phyloP scores from a whole-genome alignment of 495 filamentous ascomycete genomes.

The Rhizodiscina lignyota region DNA sequence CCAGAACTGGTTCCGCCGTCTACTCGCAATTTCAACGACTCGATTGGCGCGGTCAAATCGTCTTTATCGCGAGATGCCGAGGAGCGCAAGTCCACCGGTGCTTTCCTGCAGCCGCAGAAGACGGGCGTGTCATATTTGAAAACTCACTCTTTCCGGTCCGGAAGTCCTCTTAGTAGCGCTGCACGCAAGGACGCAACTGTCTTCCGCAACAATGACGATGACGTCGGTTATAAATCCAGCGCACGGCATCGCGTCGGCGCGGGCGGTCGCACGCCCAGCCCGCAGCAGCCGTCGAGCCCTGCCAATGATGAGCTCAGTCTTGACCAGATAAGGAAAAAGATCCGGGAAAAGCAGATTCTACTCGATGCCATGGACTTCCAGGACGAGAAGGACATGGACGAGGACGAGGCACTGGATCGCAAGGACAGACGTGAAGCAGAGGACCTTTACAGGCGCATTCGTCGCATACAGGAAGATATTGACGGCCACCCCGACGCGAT shows the following conservation, averaged over 20 bases:
- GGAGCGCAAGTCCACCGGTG: conserved; percentile 63
- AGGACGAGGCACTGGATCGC: conserved; percentile 83
- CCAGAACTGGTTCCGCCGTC: conserved; percentile 92
- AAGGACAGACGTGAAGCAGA: conserved; percentile 84
- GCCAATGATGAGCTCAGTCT: conserved; percentile 64
- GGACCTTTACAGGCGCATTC: conserved; percentile 80
- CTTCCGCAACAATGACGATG: conserved; percentile 89
- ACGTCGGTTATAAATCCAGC: conserved; percentile 80
- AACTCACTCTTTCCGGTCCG: conserved; percentile 71
- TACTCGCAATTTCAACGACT: conserved; percentile 82
- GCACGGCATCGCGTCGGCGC: conserved; percentile 69
- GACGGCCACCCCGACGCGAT: conserved; percentile 74
- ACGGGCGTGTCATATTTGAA: conserved; percentile 98
- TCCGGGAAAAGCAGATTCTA: conserved; percentile 86
- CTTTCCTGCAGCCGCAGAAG: conserved; percentile 78
- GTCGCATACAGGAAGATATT: conserved; percentile 93
- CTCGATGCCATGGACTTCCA: conserved; percentile 97
- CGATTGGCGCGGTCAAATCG: conserved; percentile 82
- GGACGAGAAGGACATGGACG: conserved; percentile 75
- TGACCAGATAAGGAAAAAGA: conserved; percentile 82
- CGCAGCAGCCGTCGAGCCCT: conserved; percentile 51
- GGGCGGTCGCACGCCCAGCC: conserved; percentile 59
- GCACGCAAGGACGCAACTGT: conserved; percentile 85
- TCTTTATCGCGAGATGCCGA: conserved; percentile 84
- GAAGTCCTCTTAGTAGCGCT: conserved; percentile 22